phyloP scores from a whole-genome alignment of 225 moss, liverwort and hornwort genomes.

The Polytrichum formosum region DNA sequence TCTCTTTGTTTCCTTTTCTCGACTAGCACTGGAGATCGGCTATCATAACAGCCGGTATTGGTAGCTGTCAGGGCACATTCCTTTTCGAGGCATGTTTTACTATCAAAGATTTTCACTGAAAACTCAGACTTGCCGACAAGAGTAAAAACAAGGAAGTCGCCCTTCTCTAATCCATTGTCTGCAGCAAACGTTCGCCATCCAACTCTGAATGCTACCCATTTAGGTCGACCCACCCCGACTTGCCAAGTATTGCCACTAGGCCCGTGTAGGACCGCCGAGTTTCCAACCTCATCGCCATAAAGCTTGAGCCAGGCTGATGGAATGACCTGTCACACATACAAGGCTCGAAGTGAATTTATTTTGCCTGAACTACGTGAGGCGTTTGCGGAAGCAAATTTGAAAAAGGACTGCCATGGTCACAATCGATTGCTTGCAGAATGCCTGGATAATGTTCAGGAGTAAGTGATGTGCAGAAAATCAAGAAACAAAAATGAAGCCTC shows the following conservation, averaged over 20 bases:
- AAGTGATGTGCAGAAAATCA: too few relatives aligned
- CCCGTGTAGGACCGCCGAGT: constrained; percentile 35
- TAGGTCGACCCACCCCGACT: constrained; percentile 45
- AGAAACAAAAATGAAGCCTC: too few relatives aligned
- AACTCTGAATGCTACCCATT: constrained; percentile 51
- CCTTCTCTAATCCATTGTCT: constrained; percentile 45
- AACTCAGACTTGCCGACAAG: constrained; percentile 41
- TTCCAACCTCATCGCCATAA: constrained; percentile 38
- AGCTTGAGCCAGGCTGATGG: constrained; percentile 48
- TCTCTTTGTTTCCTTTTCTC: constrained; percentile 42
- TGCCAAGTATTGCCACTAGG: constrained; percentile 47
- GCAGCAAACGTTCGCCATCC: constrained; percentile 54
- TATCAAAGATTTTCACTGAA: constrained; percentile 39
- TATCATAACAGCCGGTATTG: constrained; percentile 46
- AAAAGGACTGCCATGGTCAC: neutral
- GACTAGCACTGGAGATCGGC: constrained; percentile 32
- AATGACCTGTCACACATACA: constrained; percentile 31
- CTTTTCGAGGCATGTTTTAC: constrained; percentile 34
- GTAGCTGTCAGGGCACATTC: constrained; percentile 39
- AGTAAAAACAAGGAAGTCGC: constrained; percentile 42
- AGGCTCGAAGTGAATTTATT: neutral
- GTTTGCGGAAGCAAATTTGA: neutral
- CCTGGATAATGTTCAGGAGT: too few relatives aligned
- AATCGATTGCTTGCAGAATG: too few relatives aligned
- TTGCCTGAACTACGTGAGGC: too few relatives aligned